Base-by-base conservation (phyloP, 768 basidiomycete species). In the Phanerodontia chrysosporium region DNA sequence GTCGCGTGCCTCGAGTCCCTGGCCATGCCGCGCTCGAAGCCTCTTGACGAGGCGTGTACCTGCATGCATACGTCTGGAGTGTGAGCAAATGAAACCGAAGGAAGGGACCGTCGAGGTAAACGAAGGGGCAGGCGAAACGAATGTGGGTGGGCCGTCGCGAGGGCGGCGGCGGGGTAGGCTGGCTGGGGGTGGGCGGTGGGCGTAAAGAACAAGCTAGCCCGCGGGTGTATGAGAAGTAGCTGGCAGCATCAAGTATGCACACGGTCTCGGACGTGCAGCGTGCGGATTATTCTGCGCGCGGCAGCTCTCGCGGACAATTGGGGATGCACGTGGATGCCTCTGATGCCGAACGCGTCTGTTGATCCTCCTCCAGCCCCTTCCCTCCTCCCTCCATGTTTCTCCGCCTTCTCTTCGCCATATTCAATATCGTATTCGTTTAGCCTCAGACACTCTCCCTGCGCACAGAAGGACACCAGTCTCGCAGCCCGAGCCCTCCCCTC, bases 1-100 rank as follows among this genome's bases (percentile, higher is more conserved):
- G 18, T 72, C 70, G 60, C 80, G 78, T 49, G 69, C 71, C 10
- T 73, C 64, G 32, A 75, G 56, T 45, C 42, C 46, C 14, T 59
- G 51, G 28, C 56, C 46, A 49, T 58, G 63, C 25, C 45, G 4
- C 2, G 35, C 24, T 28, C 29, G 56, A 18, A 44, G 58, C 51
- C 32, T 63, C 45, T 51, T 63, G 14, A 48, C 6, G 58, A 54
- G 51, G 56, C 53, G 48, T 27, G 24, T 55, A 59, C 45, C 55
- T 12, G 59, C 55, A 42, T 61, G 57, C 59, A 61, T 64, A 32
- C n/a, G 48, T 6, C 18, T 49, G 32, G 36, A 58, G 32, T n/a
- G 30, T 32, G 18, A 35, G 16, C 39, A 25, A 28, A 24, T 27
- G 39, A 29, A 16, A 24, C 44, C 32, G 24, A n/a, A 55, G 13